A percentile compares a stretch with the other conserved stretches of the same genome.
Evolutionary conservation across 164 flowering plant species (phyloP).

Genomic region (Vitis labrusca): DNA sequence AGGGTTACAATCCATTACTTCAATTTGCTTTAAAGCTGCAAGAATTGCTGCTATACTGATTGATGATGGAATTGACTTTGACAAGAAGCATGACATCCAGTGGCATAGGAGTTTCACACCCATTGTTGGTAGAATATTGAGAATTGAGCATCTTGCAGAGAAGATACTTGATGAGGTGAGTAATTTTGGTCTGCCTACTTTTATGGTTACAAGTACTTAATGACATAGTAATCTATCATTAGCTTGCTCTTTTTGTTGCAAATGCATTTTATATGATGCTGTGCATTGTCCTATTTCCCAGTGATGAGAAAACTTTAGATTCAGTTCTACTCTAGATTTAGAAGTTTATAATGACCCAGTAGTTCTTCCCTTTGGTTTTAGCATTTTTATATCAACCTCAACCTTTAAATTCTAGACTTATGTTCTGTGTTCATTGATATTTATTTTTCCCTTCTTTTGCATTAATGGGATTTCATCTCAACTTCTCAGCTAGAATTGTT

Average conservation of each 20-base stretch:
- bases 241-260: neutral
- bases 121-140: constrained; percentile 60
- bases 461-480: neutral
- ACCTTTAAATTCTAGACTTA: neutral
- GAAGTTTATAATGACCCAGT: no score
- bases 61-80: constrained; percentile 83
- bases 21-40: constrained; percentile 69
- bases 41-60: constrained; percentile 62
- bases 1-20: constrained; percentile 56
- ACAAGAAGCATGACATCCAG: constrained; percentile 63
- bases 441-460: neutral
- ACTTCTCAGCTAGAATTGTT: no score
- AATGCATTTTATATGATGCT: neutral
- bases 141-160: constrained; percentile 84
- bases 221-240: no score
- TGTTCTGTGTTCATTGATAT: neutral
- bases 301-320: neutral
- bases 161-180: constrained; percentile 73
- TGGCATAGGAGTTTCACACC: constrained; percentile 69
- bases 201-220: neutral
- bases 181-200: neutral
- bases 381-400: neutral
- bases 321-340: no score
- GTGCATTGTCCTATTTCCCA: neutral
- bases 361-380: no score